Evolutionary conservation across 2,329 filamentous ascomycete species (phyloP).

Genomic region (Rhinocladiella similis): DNA sequence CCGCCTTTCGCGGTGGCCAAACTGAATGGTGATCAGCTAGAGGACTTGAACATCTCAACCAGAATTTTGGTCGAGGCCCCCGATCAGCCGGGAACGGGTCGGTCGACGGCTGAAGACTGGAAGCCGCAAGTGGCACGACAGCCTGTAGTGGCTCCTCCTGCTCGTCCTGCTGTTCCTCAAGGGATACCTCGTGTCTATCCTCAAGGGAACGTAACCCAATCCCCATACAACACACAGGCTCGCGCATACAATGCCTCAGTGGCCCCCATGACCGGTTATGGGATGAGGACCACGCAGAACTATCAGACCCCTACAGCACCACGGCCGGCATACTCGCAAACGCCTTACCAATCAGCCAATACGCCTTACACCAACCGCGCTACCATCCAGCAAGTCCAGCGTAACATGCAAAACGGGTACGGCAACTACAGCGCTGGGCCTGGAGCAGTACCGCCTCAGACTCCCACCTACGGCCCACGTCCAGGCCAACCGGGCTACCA

Average conservation of each 20-base stretch:
- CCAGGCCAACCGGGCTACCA: conserved; percentile 32
- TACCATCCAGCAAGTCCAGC: conserved; percentile 43
- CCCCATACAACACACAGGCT: conserved; percentile 23
- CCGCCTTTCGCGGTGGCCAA: conserved; percentile 86
- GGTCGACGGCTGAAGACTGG: conserved; percentile 68
- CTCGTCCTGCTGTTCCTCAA: conserved; percentile 27
- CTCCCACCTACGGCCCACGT: conserved; percentile 25
- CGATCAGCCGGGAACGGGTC: conserved; percentile 76
- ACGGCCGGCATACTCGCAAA: conserved; percentile 37
- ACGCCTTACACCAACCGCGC: conserved; percentile 36
- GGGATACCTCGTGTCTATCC: conserved; percentile 25
- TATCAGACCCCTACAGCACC: conserved; percentile 37
- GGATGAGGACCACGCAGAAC: conserved; percentile 31
- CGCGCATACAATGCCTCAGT: conserved; percentile 24
- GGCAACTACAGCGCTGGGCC: conserved; percentile 9
- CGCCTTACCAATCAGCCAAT: conserved; percentile 36
- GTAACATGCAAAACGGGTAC: conserved; percentile 40
- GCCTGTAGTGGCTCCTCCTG: conserved; percentile 33
- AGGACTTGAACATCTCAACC: conserved; percentile 77
- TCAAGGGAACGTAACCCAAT: conserved; percentile 17
- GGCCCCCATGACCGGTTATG: conserved; percentile 33
- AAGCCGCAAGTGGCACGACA: conserved; percentile 41
- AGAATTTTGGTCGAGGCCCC: conserved; percentile 72
- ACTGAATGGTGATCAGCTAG: conserved; percentile 81
- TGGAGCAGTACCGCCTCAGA: conserved; percentile 17